A percentile compares a stretch with the other conserved stretches of the same genome.
phyloP scores from a whole-genome alignment of 2,329 filamentous ascomycete species.

The Ceratocystis cubensis region DNA sequence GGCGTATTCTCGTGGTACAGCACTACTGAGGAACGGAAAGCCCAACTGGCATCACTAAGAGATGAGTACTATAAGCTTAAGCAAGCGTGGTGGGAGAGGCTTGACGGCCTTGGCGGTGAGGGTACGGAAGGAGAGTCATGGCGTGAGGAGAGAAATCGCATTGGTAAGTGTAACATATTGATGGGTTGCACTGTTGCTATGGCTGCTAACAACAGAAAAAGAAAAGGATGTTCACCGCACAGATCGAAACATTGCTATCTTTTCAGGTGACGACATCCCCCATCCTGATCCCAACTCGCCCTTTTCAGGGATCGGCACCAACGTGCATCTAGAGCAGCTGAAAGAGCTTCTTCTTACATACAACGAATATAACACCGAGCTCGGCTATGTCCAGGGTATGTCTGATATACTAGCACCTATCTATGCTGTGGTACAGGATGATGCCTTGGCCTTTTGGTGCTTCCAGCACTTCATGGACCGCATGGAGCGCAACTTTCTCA shows the following conservation, averaged over 20 bases:
- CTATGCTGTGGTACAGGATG: slow-evolving; percentile 94
- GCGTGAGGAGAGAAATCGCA: slow-evolving; percentile 84
- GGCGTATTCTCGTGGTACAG: slow-evolving; percentile 92
- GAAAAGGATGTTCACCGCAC: slow-evolving; percentile 98
- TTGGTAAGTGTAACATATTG: slow-evolving; percentile 51
- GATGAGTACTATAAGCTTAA: slow-evolving; percentile 94
- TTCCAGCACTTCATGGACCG: slow-evolving; percentile 94
- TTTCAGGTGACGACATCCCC: slow-evolving; percentile 88
- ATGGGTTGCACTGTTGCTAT: not conserved
- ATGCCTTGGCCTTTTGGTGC: slow-evolving; percentile 91
- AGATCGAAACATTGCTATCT: slow-evolving; percentile 87
- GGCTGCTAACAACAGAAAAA: slow-evolving; percentile 30
- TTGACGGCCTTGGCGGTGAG: slow-evolving; percentile 69
- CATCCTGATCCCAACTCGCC: slow-evolving; percentile 94
- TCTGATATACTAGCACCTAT: slow-evolving; percentile 90
- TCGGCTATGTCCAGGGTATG: slow-evolving; percentile 98
- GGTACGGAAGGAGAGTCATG: slow-evolving; percentile 85
- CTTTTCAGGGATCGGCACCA: slow-evolving; percentile 84
- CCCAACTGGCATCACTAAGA: slow-evolving; percentile 67
- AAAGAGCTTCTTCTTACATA: slow-evolving; percentile 98
- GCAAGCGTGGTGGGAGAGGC: slow-evolving; percentile 88
- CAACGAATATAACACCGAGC: slow-evolving; percentile 90
- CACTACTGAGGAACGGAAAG: slow-evolving; percentile 70
- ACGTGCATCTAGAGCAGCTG: slow-evolving; percentile 95
- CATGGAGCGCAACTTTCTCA: slow-evolving; percentile 94